Evolutionary conservation across 2,329 filamentous ascomycete genomes (phyloP).

Genomic region (Pseudogymnoascus destructans): DNA sequence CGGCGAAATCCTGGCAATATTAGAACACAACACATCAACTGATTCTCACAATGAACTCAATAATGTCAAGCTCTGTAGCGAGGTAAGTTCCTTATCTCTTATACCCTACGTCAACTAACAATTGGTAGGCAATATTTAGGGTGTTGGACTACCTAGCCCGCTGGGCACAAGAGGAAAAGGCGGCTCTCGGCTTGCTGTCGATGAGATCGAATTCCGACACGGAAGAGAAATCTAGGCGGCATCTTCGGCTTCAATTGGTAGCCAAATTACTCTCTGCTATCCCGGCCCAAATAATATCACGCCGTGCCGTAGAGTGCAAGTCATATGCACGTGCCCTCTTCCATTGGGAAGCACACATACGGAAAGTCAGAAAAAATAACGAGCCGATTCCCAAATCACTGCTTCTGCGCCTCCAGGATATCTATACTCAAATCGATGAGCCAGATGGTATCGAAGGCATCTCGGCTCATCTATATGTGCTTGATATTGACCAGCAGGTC

Average conservation of each 20-base stretch:
- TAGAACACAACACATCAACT: constrained; percentile 41
- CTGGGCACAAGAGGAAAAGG: constrained; percentile 63
- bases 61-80: constrained; percentile 71
- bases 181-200: constrained; percentile 10
- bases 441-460: constrained; percentile 94
- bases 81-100: constrained; percentile 40
- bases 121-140: constrained; percentile 63
- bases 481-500: constrained; percentile 90
- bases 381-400: constrained; percentile 34
- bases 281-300: constrained; percentile 60
- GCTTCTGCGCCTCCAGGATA: constrained; percentile 71
- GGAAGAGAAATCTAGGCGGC: constrained; percentile 20
- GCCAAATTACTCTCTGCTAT: constrained; percentile 59
- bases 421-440: constrained; percentile 95
- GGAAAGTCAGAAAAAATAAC: constrained; percentile 33
- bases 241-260: constrained; percentile 39
- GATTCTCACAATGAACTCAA: constrained; percentile 52
- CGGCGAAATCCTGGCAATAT: constrained; percentile 60
- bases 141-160: constrained; percentile 82
- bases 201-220: constrained; percentile 25
- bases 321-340: constrained; percentile 88
- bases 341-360: constrained; percentile 85
- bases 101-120: constrained; percentile 19
- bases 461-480: constrained; percentile 67
- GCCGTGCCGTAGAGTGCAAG: constrained; percentile 81